Evolutionary conservation across 139 green algal genomes (phyloP).

Genomic region (Closterium sp.): DNA sequence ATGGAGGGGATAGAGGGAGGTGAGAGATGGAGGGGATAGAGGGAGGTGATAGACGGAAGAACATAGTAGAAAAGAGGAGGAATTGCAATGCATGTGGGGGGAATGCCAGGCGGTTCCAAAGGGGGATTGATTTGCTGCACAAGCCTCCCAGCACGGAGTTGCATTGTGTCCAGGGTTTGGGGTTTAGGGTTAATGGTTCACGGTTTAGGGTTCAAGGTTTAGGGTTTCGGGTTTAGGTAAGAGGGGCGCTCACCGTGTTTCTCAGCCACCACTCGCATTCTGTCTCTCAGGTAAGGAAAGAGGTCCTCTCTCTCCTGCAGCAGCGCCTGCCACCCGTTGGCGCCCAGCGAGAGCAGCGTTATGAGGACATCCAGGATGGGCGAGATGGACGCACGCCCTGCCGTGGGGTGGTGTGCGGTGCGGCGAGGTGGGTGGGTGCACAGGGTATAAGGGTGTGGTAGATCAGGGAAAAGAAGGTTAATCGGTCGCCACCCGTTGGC

Average conservation of each 20-base stretch:
- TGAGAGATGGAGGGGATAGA: background rate
- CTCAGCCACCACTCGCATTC: background rate
- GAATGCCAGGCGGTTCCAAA: no score
- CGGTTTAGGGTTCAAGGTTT: no score
- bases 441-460: background rate
- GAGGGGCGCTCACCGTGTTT: background rate
- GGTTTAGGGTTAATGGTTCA: background rate
- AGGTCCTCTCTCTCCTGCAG: conserved; percentile 73
- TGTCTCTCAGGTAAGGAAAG: conserved; percentile 59
- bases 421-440: background rate
- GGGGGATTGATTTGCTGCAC: no score
- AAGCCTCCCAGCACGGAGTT: no score
- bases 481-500: conserved; percentile 58
- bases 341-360: conserved; percentile 87
- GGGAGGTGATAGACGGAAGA: background rate
- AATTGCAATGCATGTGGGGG: no score
- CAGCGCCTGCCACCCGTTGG: conserved; percentile 61
- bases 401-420: background rate
- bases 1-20: no score
- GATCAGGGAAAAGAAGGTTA: conserved; percentile 3
- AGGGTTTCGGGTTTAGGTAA: no score
- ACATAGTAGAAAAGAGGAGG: no score
- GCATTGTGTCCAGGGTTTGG: no score
- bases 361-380: conserved; percentile 86
- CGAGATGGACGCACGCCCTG: conserved; percentile 78